phyloP scores from a whole-genome alignment of 2,329 filamentous ascomycete species.

The Alternaria consortialis region DNA sequence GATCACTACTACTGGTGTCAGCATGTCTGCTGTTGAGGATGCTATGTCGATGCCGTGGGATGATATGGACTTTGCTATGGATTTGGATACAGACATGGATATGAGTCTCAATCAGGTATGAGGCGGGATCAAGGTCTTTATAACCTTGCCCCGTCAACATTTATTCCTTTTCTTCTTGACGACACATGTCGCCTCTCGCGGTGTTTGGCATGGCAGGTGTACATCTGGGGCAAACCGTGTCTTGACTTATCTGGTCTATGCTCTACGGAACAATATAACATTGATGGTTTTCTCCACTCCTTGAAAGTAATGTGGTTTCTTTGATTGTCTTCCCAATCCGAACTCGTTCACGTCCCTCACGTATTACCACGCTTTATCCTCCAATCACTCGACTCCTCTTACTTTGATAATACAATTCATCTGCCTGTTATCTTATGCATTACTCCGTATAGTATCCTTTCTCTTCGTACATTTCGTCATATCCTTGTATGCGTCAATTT shows the following conservation, averaged over 20 bases:
- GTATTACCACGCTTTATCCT: not conserved
- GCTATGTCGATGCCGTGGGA: constrained; percentile 37
- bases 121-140: not conserved
- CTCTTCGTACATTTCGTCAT: not conserved
- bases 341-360: not conserved
- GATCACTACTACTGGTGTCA: constrained; percentile 19
- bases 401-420: not conserved
- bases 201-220: not conserved
- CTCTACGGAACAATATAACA: not conserved
- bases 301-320: not conserved
- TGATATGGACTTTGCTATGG: constrained; percentile 44
- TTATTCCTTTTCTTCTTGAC: not conserved
- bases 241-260: not conserved
- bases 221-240: not conserved
- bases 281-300: not conserved
- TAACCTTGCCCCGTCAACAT: not conserved
- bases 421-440: not conserved
- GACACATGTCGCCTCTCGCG: not conserved
- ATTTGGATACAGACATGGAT: constrained; percentile 40
- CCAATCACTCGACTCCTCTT: not conserved
- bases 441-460: too few relatives aligned
- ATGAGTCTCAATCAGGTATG: constrained; percentile 19
- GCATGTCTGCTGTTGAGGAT: constrained; percentile 14
- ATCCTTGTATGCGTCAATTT: not conserved
- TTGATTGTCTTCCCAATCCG: not conserved